These are phyloP conservation scores for Trichophyton rubrum DNA, from an alignment of 2,329 filamentous ascomycete genomes.

Conservation along the genomic window DNA sequence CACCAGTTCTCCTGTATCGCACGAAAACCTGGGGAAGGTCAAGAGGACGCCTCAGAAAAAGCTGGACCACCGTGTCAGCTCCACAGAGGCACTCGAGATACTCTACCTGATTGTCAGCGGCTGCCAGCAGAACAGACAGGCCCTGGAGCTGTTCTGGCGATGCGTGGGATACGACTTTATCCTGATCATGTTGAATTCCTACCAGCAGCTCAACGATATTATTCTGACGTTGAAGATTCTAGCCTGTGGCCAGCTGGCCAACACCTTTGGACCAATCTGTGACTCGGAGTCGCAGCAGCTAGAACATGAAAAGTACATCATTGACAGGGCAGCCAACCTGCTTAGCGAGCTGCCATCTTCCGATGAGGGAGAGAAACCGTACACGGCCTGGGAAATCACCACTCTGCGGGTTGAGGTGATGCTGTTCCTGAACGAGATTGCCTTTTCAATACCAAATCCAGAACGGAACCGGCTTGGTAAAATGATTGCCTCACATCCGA, in stretches of 20 bases:
- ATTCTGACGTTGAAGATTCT: conserved; percentile 43
- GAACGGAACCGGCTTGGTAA: conserved; percentile 43
- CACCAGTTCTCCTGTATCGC: conserved; percentile 32
- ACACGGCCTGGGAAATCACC: conserved; percentile 26
- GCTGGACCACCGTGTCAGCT: conserved; percentile 39
- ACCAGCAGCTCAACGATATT: conserved; percentile 46
- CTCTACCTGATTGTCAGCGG: conserved; percentile 41
- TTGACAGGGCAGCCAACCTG: conserved; percentile 46
- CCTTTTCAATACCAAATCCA: conserved; percentile 33
- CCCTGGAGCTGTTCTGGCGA: conserved; percentile 42
- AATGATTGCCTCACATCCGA: conserved; percentile 55
- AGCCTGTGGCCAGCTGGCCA: conserved; percentile 40
- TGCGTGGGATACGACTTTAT: conserved; percentile 45
- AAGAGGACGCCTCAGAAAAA: conserved; percentile 31
- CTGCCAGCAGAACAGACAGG: conserved; percentile 33
- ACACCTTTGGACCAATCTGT: conserved; percentile 44
- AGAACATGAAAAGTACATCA: conserved; percentile 35
- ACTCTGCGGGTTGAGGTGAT: conserved; percentile 35
- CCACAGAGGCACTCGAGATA: conserved; percentile 42
- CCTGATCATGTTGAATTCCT: conserved; percentile 46
- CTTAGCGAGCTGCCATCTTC: conserved; percentile 42
- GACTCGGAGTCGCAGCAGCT: conserved; percentile 17
- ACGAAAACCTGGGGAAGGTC: conserved; percentile 27
- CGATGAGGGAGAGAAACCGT: conserved; percentile 32
- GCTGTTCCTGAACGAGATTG: conserved; percentile 30